Evolutionary conservation across 2,329 filamentous ascomycete species (phyloP).

Genomic region (Paecilomyces sp.): DNA sequence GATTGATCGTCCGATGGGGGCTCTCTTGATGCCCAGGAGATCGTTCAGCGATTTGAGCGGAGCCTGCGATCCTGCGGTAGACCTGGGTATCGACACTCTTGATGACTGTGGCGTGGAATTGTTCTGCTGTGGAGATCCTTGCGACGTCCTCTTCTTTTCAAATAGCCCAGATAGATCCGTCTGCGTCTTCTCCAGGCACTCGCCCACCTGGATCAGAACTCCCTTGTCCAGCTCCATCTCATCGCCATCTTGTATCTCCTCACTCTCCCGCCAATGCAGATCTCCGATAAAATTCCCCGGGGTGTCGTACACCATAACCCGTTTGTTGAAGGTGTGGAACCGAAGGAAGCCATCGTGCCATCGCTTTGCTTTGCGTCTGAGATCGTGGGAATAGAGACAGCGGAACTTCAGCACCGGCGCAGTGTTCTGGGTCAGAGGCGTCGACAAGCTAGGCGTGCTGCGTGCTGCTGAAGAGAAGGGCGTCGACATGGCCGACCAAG

Average conservation of each 20-base stretch:
- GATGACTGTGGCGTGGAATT: constrained; percentile 34
- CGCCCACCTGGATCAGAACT: constrained; percentile 72
- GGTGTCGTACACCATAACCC: constrained; percentile 84
- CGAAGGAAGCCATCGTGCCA: constrained; percentile 90
- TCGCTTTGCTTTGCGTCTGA: constrained; percentile 78
- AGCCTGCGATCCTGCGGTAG: constrained; percentile 31
- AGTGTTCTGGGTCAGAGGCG: constrained; percentile 53
- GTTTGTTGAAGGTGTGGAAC: constrained; percentile 85
- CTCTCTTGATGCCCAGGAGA: constrained; percentile 58
- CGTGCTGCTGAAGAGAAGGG: constrained; percentile 17
- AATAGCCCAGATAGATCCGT: constrained; percentile 73
- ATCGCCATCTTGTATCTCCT: constrained; percentile 69
- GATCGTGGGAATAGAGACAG: constrained; percentile 81
- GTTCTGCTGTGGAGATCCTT: constrained; percentile 19
- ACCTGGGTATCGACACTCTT: constrained; percentile 26
- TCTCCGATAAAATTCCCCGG: constrained; percentile 76
- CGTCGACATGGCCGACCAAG: constrained; percentile 13
- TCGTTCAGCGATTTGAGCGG: constrained; percentile 55
- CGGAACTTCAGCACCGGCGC: constrained; percentile 73
- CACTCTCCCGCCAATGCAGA: constrained; percentile 66
- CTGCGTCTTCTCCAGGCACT: constrained; percentile 63
- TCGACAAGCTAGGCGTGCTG: constrained; percentile 25
- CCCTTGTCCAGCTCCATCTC: constrained; percentile 72
- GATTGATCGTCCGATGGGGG: constrained; percentile 56
- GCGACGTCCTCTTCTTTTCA: constrained; percentile 53